Evolutionary conservation across 2,329 filamentous ascomycete genomes (phyloP), one percentile per base, ranked within the genome.

Genomic region (Tolypocladium inflatum): DNA sequence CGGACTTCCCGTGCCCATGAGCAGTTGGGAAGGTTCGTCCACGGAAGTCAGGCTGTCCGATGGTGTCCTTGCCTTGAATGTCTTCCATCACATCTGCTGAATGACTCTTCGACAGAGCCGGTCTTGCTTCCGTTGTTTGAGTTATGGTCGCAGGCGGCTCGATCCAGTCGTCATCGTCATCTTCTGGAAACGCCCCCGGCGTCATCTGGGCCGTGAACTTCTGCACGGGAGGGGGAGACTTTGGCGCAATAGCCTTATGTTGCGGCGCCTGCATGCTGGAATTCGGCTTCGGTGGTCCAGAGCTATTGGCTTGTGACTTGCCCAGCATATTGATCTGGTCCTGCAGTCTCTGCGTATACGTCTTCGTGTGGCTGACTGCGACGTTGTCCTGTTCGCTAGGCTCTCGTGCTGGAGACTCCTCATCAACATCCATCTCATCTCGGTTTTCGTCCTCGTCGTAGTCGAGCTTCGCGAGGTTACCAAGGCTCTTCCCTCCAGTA

Each of bases 301-400:
- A 68, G 54, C 74, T 73, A 51, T 73, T 77, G 6, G 79, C 71
- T 59, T 84, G 82, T 0, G 78, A 78, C 63, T 87, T 82, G 19
- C 84, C 83, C 55, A 87, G 75, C 75, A 82, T 82, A 67, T 86
- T 96, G 65, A 99, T 97, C 65, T 92, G 91, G 66, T 97, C 93
- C 63, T 96, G 91, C 19, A 99, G 78, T 50, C 90, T 82, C 71
- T 97, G 92, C 0, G 94, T 96, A n/a, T 94, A 95, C 0, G 91
- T 92, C 70, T 95, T 95, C 73, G 86, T 91, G 67, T 93, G 87
- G 1, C 73, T 71, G 19, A 66, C 38, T 1, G 66, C 64, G 19
- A 78, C 74, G 10, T 71, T 71, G 43, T 79, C 78, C 2, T 76
- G 74, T 30, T 84, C 80, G 38, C 77, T 71, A 26, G 58, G 26